phyloP scores from a whole-genome alignment of 2,329 filamentous ascomycete genomes.

The Eutypella sp. region DNA sequence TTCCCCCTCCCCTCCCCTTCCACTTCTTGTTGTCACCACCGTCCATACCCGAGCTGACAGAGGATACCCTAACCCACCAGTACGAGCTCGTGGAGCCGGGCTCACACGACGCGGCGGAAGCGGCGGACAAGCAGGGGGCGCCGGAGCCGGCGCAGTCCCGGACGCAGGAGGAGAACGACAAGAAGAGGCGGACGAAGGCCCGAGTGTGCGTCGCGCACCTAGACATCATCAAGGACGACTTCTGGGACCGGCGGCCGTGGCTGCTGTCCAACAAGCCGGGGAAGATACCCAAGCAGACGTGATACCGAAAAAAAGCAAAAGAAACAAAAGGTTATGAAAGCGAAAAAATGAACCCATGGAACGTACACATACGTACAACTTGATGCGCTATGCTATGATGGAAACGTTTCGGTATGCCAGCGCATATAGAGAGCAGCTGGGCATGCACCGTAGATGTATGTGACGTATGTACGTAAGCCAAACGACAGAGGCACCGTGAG shows the following conservation, averaged over 20 bases:
- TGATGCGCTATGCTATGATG: too few relatives aligned
- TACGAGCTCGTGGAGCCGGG: conserved; percentile 65
- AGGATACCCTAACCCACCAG: conserved; percentile 38
- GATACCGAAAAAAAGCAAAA: conserved; percentile 14
- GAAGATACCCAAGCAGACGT: conserved; percentile 59
- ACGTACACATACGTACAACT: too few relatives aligned
- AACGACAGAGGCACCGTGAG: too few relatives aligned
- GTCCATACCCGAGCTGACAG: conserved; percentile 21
- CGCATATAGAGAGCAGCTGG: too few relatives aligned
- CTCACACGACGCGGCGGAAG: conserved; percentile 40
- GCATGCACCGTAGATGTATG: too few relatives aligned
- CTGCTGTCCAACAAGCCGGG: conserved; percentile 70
- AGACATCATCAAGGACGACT: conserved; percentile 92
- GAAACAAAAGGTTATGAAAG: too few relatives aligned
- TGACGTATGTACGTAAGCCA: too few relatives aligned
- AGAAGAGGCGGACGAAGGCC: conserved; percentile 75
- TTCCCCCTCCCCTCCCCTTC: not conserved
- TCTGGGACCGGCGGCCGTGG: conserved; percentile 88
- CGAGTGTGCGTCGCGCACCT: conserved; percentile 77
- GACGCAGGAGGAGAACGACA: conserved; percentile 77
- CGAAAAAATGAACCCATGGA: too few relatives aligned
- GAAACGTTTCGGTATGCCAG: too few relatives aligned
- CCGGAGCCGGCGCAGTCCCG: conserved; percentile 61
- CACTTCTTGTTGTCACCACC: too few relatives aligned
- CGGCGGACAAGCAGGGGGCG: conserved; percentile 46